Percentiles rank a stretch among this genome's conserved stretches.
These are phyloP conservation scores for Royoungia palumana DNA, from an alignment of 768 basidiomycete genomes.

Conservation along the genomic window DNA sequence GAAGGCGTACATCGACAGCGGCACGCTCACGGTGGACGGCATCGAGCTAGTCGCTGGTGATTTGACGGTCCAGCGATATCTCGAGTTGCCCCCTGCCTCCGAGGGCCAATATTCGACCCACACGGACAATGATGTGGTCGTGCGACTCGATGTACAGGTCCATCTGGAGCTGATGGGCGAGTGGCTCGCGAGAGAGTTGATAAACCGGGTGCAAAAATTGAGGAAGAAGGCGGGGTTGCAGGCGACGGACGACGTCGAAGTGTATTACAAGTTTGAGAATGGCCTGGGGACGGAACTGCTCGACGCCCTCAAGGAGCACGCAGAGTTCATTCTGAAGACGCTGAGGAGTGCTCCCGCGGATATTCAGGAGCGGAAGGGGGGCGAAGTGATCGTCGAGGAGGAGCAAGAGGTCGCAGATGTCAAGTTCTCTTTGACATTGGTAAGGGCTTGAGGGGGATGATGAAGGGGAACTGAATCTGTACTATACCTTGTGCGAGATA, in stretches of 20 bases:
- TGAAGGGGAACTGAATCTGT: constrained; percentile 3
- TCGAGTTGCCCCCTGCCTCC: constrained; percentile 65
- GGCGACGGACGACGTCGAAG: constrained; percentile 89
- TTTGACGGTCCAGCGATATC: constrained; percentile 84
- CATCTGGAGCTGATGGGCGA: constrained; percentile 85
- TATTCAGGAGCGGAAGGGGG: constrained; percentile 48
- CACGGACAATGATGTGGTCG: constrained; percentile 92
- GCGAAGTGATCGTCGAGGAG: constrained; percentile 68
- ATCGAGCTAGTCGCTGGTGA: constrained; percentile 91
- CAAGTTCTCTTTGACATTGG: constrained; percentile 71
- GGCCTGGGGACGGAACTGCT: constrained; percentile 62
- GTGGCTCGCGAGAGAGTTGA: constrained; percentile 85
- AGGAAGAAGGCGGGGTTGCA: constrained; percentile 95
- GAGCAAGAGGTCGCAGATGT: constrained; percentile 83
- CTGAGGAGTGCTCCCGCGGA: constrained; percentile 70
- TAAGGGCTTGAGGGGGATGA: constrained; percentile 30
- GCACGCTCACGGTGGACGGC: constrained; percentile 81
- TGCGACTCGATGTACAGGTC: constrained; percentile 85
- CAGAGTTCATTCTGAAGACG: constrained; percentile 68
- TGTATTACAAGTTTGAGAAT: constrained; percentile 79
- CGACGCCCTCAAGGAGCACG: constrained; percentile 61
- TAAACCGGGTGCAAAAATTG: constrained; percentile 91
- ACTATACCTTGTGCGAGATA: constrained; percentile 20
- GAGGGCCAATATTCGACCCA: constrained; percentile 74
- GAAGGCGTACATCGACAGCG: constrained; percentile 69